phyloP scores from a whole-genome alignment of 345 rosid genomes.

The Pistacia atlantica region DNA sequence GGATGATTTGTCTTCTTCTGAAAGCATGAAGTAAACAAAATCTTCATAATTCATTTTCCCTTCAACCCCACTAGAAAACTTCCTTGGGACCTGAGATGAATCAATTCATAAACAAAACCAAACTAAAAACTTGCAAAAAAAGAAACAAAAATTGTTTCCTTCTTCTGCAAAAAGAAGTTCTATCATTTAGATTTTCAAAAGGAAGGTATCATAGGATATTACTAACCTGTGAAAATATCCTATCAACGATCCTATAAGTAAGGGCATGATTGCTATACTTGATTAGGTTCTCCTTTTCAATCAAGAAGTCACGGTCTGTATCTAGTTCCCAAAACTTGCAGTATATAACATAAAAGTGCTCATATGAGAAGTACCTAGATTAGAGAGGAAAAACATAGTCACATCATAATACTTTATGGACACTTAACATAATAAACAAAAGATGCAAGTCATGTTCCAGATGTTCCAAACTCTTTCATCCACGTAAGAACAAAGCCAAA shows the following conservation, averaged over 20 bases:
- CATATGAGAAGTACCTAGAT: slow-evolving; percentile 91
- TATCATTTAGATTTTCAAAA: not conserved
- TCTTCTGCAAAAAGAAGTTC: not conserved
- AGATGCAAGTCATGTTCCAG: not conserved
- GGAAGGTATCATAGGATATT: slow-evolving; percentile 4
- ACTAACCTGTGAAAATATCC: slow-evolving; percentile 88
- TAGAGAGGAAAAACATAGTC: not conserved
- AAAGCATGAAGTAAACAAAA: slow-evolving; percentile 85
- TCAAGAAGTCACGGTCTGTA: slow-evolving; percentile 79
- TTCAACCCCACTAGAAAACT: slow-evolving; percentile 60
- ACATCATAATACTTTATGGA: not conserved
- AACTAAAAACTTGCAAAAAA: not conserved
- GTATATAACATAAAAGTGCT: slow-evolving; percentile 86
- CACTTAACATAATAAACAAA: not conserved
- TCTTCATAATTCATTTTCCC: slow-evolving; percentile 97
- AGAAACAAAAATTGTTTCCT: not conserved
- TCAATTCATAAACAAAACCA: slow-evolving; percentile 12
- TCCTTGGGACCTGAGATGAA: slow-evolving; percentile 63
- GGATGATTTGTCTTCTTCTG: slow-evolving; percentile 93
- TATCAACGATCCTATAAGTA: slow-evolving; percentile 82
- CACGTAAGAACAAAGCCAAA: slow-evolving; percentile 1
- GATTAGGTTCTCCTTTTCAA: slow-evolving; percentile 78
- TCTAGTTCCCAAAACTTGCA: slow-evolving; percentile 89
- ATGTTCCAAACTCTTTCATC: not conserved
- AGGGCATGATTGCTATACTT: slow-evolving; percentile 84